These are phyloP conservation scores for Tieghemiomyces parasiticus DNA, from an alignment of 192 early-diverging fungal species.

Conservation along the genomic window DNA sequence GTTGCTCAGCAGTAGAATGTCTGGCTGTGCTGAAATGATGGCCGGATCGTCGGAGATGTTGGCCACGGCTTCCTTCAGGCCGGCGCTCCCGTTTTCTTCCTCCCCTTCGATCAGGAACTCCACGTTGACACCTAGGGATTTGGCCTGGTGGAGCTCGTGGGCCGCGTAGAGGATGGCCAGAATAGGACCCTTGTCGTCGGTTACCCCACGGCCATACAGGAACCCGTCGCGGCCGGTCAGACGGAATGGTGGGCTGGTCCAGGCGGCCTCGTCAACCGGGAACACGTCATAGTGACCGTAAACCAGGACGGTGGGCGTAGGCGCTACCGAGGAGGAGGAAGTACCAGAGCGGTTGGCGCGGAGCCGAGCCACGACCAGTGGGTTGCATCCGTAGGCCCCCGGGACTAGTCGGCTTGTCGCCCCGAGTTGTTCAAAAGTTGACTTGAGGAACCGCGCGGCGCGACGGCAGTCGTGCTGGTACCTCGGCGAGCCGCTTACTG, in stretches of 20 bases:
- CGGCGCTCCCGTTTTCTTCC: conserved; percentile 59
- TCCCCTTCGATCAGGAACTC: conserved; percentile 68
- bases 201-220: conserved; percentile 60
- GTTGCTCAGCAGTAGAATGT: conserved; percentile 31
- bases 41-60: no score
- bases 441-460: conserved; percentile 27
- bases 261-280: conserved; percentile 45
- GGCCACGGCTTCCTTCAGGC: conserved; percentile 45
- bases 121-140: conserved; percentile 39
- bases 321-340: neutral
- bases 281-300: conserved; percentile 80
- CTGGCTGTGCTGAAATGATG: no score
- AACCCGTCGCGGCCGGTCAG: conserved; percentile 51
- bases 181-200: conserved; percentile 73
- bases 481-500: conserved; percentile 12
- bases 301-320: conserved; percentile 38
- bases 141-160: conserved; percentile 42
- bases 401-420: conserved; percentile 47
- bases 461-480: neutral
- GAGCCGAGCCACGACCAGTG: conserved; percentile 33
- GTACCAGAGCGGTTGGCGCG: conserved; percentile 14
- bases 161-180: conserved; percentile 57
- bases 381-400: neutral
- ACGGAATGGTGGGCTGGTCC: conserved; percentile 49
- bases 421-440: conserved; percentile 45